Base-by-base conservation (phyloP, 1,284 basidiomycete species). In the Melampsora occidentalis region DNA sequence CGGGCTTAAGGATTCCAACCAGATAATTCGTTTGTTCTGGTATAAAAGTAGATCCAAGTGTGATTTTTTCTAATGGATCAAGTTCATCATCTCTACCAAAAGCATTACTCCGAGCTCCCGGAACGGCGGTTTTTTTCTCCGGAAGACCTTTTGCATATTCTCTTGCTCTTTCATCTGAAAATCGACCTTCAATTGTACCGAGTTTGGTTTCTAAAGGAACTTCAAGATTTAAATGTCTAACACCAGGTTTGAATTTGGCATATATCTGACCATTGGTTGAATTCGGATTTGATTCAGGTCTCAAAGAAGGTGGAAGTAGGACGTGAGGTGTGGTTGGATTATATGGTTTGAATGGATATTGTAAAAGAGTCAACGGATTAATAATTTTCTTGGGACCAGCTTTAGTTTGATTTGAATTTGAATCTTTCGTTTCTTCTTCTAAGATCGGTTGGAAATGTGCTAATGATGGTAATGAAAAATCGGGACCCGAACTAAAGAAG, bases 21-120 rank as follows among this genome's bases (percentile, higher is more conserved):
- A 80, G 77, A 73, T 82, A 82, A 69, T 79, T 80, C n/a, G 81
- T 81, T 39, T 81, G 80, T 62, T 82, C 81, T 2, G 81, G 81
- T 57, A 82, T 78, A 12, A 78, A 71, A 16, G 79, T 78, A 33
- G 80, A 80, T 0, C 77, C 70, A 22, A 79, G 77, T 31, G 78
- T 75, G 69, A 82, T 81, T 65, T 79, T 79, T 69, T 80, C 78
- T 66, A 82, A 76, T 48, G 78, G 72, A 5, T 76, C 65, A 59
- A 51, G 66, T 16, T 69, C 72, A 57, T 76, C 72, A 14, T 76
- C 72, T 67, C 71, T 78, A 76, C 57, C 78, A 67, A 71, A 72
- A 67, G 66, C 65, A 65, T 33, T 20, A 59, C 57, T 62, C 72
- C 78, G 69, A 20, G 69, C 71, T 49, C 77, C 78, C 16, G 35